Conservation (phyloP, 331 rosid species). For the Rosa hybrid region DNA sequence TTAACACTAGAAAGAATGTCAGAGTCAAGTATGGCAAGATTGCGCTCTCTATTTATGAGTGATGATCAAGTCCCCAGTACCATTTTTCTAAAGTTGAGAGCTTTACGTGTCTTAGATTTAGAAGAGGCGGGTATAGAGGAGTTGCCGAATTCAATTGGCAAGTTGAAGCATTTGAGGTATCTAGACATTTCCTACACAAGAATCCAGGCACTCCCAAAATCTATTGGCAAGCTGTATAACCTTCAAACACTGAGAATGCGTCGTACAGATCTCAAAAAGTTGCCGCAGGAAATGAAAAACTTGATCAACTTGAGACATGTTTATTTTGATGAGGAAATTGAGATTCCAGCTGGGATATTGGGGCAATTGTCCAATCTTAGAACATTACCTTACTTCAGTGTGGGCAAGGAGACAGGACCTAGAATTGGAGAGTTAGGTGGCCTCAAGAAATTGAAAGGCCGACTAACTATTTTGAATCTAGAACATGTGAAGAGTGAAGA, state of each 20-base stretch:
- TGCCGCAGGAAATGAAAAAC: not conserved
- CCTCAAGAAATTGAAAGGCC: not conserved
- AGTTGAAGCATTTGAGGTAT: constrained; percentile 12
- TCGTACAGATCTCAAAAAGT: not conserved
- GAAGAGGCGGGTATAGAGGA: not conserved
- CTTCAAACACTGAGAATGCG: not conserved
- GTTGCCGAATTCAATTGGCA: not conserved
- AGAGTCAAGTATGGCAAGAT: too few relatives aligned
- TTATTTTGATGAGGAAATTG: not conserved
- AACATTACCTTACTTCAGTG: not conserved
- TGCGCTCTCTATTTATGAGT: too few relatives aligned
- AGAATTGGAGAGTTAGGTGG: constrained; percentile 3
- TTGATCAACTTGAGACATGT: constrained; percentile 15
- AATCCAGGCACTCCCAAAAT: not conserved
- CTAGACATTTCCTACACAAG: not conserved
- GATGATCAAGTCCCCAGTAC: too few relatives aligned
- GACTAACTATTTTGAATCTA: not conserved
- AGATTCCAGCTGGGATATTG: constrained; percentile 2
- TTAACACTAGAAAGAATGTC: too few relatives aligned
- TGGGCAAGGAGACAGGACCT: not conserved
- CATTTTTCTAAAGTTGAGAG: too few relatives aligned
- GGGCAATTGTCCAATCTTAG: not conserved
- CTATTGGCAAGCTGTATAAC: constrained; percentile 12
- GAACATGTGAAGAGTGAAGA: not conserved
- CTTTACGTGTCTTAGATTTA: not conserved